These are phyloP conservation scores for Monosporozyma aerobia DNA, from an alignment of 805 yeast species.

Conservation along the genomic window DNA sequence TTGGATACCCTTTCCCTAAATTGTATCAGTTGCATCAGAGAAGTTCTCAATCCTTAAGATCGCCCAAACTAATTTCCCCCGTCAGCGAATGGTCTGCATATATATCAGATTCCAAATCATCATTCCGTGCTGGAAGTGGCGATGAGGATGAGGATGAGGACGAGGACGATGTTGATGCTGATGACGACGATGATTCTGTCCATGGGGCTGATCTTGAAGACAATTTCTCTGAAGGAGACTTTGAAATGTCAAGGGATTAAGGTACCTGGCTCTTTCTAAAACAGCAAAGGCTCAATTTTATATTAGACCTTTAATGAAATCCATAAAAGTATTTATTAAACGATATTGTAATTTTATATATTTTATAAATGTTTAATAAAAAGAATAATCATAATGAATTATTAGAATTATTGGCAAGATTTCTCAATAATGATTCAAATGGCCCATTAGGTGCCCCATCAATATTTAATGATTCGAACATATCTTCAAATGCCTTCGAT, in stretches of 20 bases:
- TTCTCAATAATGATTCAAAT: constrained; percentile 9
- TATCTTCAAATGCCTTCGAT: constrained; percentile 4
- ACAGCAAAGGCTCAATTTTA: not conserved
- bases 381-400: not conserved
- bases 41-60: not conserved
- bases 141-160: constrained; percentile 12
- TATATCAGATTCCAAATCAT: constrained; percentile 10
- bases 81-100: constrained; percentile 17
- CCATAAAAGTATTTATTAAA: not conserved
- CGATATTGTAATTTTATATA: not conserved
- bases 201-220: constrained; percentile 25
- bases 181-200: constrained; percentile 5
- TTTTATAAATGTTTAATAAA: not conserved
- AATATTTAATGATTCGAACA: constrained; percentile 8
- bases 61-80: not conserved
- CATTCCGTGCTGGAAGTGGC: constrained; percentile 3
- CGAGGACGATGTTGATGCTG: not conserved
- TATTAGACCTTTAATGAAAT: not conserved
- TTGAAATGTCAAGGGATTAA: constrained; percentile 1
- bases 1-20: not conserved
- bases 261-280: no score
- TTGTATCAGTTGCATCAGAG: not conserved
- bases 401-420: constrained; percentile 1
- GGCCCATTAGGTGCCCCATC: constrained; percentile 11
- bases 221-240: constrained; percentile 10